Evolutionary conservation across 176 grass and related monocot species (phyloP), one percentile per base, ranked within the genome.

Genomic region (Bromus sterilis): DNA sequence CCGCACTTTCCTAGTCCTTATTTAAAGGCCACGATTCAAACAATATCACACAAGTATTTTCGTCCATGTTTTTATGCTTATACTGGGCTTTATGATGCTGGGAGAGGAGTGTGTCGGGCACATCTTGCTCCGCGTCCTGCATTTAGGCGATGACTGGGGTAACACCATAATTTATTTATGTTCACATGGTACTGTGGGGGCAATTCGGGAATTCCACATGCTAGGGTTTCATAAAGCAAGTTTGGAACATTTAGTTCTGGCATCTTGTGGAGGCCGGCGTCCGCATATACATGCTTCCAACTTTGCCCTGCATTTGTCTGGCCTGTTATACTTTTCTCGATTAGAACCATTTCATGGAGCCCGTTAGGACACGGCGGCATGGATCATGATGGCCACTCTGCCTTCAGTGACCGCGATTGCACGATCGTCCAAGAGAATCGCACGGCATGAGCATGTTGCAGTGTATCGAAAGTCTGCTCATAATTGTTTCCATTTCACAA

Each of bases 191-290:
- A 41, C 86, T 60, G 32, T 20, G 74, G 79, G 83, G 93, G 82
- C 36, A 86, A 0, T 74, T 88, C 41, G 10, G 85, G 77, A 29
- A 92, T 51, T 95, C 66, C 6, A 55, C 16, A 40, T 14, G 36
- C 32, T 81, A 87, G 84, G 84, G 87, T 78, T 94, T 66, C 56
- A 26, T 21, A 24, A 24, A 40, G 31, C 31, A 31, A 40, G 67
- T 70, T 79, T 82, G 80, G 79, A 92, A 83, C 75, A 80, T 86
- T 81, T 79, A 24, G 74, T 64, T 9, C 42, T 74, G 75, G 49
- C 61, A 44, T 49, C 76, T 64, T 87, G 66, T 61, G 77, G 65
- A 69, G 21, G 66, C 37, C 53, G 68, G 78, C 4, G 44, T 66
- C 83, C 79, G 78, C 74, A 63, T 56, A 78, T 66, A 7, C 28